Base-by-base conservation (phyloP, 1,139 yeast genomes). In the Sugiyamaella xylanicola region DNA sequence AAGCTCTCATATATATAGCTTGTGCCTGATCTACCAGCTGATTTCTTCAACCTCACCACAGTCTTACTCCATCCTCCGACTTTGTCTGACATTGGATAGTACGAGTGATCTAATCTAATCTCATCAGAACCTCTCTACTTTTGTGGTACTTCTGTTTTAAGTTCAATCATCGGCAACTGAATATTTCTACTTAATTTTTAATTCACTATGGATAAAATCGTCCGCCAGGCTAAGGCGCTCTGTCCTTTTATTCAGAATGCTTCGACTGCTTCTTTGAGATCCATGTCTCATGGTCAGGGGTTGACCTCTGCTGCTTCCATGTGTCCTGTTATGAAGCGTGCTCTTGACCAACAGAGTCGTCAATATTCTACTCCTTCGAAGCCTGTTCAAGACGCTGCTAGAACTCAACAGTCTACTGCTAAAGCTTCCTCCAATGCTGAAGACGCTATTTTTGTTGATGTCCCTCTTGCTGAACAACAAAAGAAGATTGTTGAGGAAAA, bases 261-360 rank as follows among this genome's bases (percentile, higher is more conserved):
- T 29, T 78, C 87, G 35, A 79, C 92, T 9, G 75, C 85, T 35
- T 78, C 81, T 57, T 80, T 88, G 41, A 70, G 76, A 54, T 65
- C 61, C 36, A 58, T 70, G 53, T 65, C 69, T 7, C 48, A 61
- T 41, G 47, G 46, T 15, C 50, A 47, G 21, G 54, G 60, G 21
- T 79, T 89, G 66, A 79, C 82, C 40, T 67, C 73, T 54, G 83
- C 84, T 62, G 97, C 96, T 55, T 74, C 81, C 48, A 81, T 80
- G 62, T 92, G 97, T 73, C 97, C 98, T 19, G 87, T 90, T 59
- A 87, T 91, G 88, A 88, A 89, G 39, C 84, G 84, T 56, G 96
- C 96, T 46, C 73, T 91, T 69, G 68, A 60, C 57, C 66, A 60
- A 56, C 66, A 51, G 54, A 65, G 16, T 46, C 67, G 61, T 69